Evolutionary conservation across 2,329 filamentous ascomycete genomes (phyloP).

Genomic region (Microcera coccophila): DNA sequence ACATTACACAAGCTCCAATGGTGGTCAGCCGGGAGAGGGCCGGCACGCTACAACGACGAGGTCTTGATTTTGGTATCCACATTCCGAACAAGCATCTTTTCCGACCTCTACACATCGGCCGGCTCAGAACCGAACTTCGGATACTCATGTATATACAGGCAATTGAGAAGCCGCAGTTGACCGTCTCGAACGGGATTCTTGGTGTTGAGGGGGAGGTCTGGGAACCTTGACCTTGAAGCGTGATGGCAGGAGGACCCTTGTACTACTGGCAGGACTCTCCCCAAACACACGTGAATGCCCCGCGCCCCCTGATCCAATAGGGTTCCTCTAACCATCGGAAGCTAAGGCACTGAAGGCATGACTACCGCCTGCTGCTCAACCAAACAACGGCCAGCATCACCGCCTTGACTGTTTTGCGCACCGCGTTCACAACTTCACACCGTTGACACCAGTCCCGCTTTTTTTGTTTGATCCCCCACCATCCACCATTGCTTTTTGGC

Average conservation of each 20-base stretch:
- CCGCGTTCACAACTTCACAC: background rate
- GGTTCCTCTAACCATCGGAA: too few species aligned
- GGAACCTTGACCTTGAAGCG: too few species aligned
- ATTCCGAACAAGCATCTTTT: too few species aligned
- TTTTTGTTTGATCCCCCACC: slow-evolving; percentile 20
- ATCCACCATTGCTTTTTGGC: slow-evolving; percentile 8
- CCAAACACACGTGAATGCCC: background rate
- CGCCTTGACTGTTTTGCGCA: background rate
- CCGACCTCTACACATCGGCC: too few species aligned
- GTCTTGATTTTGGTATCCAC: too few species aligned
- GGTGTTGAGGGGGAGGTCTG: background rate
- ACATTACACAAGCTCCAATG: too few species aligned
- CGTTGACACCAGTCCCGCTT: slow-evolving; percentile 11
- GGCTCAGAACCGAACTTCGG: too few species aligned
- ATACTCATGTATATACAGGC: background rate
- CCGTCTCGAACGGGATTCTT: background rate
- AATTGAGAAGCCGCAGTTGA: background rate
- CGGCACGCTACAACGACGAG: too few species aligned
- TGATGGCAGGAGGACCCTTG: too few species aligned
- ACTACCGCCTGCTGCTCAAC: background rate
- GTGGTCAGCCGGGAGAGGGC: too few species aligned
- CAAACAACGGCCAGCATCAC: background rate
- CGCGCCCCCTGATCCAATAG: background rate
- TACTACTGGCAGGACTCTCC: background rate
- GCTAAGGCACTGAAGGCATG: too few species aligned